phyloP scores from a whole-genome alignment of 2,329 filamentous ascomycete genomes.

The Pestalotiopsis sp. region DNA sequence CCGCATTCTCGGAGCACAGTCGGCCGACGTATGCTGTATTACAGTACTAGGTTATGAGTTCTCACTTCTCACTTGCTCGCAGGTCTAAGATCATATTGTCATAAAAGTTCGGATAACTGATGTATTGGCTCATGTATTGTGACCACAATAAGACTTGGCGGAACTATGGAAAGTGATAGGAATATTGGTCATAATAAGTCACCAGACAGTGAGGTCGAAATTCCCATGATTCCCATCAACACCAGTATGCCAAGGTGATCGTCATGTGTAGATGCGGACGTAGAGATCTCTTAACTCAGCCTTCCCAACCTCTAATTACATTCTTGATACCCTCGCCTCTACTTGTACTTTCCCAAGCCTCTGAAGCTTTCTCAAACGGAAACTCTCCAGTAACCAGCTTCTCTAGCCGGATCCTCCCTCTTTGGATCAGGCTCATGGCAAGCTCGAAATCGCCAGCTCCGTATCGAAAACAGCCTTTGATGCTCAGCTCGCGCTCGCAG shows the following conservation, averaged over 20 bases:
- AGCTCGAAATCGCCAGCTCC: conserved; percentile 84
- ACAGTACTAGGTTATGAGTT: no score
- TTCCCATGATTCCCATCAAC: no score
- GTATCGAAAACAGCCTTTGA: conserved; percentile 89
- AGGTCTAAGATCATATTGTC: no score
- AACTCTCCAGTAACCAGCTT: conserved; percentile 78
- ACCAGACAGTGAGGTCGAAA: no score
- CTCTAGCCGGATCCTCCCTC: conserved; percentile 78
- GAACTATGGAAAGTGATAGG: no score
- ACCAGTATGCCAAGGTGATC: no score
- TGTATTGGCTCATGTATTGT: no score
- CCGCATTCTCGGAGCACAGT: not conserved
- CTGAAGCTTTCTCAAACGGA: conserved; percentile 78
- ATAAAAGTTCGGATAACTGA: no score
- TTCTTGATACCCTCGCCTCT: conserved; percentile 77
- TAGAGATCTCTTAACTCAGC: not conserved
- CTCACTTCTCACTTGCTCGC: no score
- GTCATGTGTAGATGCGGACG: no score
- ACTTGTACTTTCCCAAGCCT: conserved; percentile 86
- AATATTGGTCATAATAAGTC: no score
- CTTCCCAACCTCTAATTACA: conserved; percentile 61
- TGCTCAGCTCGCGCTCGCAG: conserved; percentile 85
- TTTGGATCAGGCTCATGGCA: conserved; percentile 75
- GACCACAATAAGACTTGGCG: no score
- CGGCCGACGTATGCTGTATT: not conserved